Conservation (phyloP, 148 eudicot genomes). For the Vaccinium darrowii region DNA sequence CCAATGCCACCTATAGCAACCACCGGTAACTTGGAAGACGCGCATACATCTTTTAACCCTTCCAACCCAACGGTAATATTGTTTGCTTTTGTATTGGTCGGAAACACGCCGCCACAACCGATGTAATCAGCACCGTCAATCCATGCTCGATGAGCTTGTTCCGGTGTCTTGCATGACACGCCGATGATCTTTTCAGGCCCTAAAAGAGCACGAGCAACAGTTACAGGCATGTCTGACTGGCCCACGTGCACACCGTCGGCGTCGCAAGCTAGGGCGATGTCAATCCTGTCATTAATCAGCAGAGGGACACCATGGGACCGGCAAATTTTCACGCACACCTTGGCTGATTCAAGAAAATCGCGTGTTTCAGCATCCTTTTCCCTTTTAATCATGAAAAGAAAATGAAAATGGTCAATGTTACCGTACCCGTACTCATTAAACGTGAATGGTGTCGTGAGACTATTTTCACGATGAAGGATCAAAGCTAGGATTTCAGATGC, state of each 20-base stretch:
- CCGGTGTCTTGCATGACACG: slow-evolving; percentile 76
- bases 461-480: not conserved
- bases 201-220: slow-evolving; percentile 56
- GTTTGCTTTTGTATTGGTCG: slow-evolving; percentile 82
- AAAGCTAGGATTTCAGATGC: not conserved
- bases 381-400: slow-evolving; percentile 32
- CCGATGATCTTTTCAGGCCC: slow-evolving; percentile 88
- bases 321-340: slow-evolving; percentile 62
- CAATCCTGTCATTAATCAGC: slow-evolving; percentile 76
- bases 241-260: slow-evolving; percentile 91
- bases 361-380: slow-evolving; percentile 74
- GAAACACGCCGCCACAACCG: slow-evolving; percentile 87
- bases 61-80: slow-evolving; percentile 68
- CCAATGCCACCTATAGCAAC: slow-evolving; percentile 92
- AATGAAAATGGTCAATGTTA: not conserved
- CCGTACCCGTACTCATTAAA: not conserved
- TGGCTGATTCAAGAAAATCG: slow-evolving; percentile 75
- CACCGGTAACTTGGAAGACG: slow-evolving; percentile 78
- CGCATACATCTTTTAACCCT: slow-evolving; percentile 66
- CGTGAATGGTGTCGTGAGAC: not conserved
- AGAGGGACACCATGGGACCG: slow-evolving; percentile 53
- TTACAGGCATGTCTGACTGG: slow-evolving; percentile 80
- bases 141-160: slow-evolving; percentile 84
- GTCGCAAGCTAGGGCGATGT: slow-evolving; percentile 78
- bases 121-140: slow-evolving; percentile 82